Evolutionary conservation across 208 protist genomes (phyloP).

Genomic region (Lotmaria passim): DNA sequence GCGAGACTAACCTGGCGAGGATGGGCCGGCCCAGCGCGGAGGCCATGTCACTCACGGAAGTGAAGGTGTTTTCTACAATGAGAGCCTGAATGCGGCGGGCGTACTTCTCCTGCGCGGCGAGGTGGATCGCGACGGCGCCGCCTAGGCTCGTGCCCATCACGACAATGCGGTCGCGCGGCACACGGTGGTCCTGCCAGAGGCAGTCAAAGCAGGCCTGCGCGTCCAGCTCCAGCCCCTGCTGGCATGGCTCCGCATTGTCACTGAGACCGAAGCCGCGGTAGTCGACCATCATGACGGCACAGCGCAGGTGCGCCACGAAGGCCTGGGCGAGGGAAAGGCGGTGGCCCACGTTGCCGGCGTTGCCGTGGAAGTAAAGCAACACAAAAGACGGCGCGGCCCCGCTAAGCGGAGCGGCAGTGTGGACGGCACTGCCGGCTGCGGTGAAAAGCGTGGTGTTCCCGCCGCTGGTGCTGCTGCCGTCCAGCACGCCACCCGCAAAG

Average conservation of each 20-base stretch:
- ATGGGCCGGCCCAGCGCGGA: constrained; percentile 36
- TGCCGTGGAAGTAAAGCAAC: constrained; percentile 93
- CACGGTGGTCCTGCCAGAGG: constrained; percentile 56
- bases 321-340: constrained; percentile 70
- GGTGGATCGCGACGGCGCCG: constrained; percentile 85
- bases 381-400: constrained; percentile 40
- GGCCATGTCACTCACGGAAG: constrained; percentile 86
- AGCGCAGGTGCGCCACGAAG: constrained; percentile 53
- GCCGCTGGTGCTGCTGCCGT: no score
- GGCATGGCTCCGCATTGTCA: constrained; percentile 49
- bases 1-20: constrained; percentile 18
- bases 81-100: constrained; percentile 58
- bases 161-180: constrained; percentile 78
- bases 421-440: background rate
- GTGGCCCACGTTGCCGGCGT: constrained; percentile 92
- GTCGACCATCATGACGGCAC: constrained; percentile 89
- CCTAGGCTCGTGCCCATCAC: constrained; percentile 92
- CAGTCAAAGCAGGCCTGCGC: constrained; percentile 86
- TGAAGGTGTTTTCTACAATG: constrained; percentile 94
- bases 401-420: background rate
- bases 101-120: constrained; percentile 62
- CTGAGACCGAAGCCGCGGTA: constrained; percentile 92
- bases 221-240: constrained; percentile 84
- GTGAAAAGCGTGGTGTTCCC: no score
- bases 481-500: no score